phyloP scores from a whole-genome alignment of 1,284 basidiomycete species.

The Neonothopanus nambi region DNA sequence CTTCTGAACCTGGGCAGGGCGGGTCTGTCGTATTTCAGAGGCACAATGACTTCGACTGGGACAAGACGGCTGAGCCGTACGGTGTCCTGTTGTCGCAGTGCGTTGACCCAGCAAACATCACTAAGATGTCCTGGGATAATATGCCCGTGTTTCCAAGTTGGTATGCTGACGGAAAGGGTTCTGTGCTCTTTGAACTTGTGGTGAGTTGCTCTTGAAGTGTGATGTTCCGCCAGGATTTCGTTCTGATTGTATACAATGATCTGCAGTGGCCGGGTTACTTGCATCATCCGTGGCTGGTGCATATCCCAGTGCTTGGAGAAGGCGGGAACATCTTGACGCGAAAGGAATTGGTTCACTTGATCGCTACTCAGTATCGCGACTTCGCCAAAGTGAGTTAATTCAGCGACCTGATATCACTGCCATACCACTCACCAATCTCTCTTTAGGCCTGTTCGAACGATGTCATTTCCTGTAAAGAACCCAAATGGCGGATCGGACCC shows the following conservation, averaged over 20 bases:
- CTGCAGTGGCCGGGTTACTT: conserved; percentile 1
- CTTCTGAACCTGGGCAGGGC: not conserved
- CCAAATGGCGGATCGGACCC: not conserved
- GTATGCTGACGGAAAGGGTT: not conserved
- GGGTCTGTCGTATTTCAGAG: not conserved
- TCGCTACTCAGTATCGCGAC: not conserved
- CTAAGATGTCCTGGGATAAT: not conserved
- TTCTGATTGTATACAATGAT: not conserved
- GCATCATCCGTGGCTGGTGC: not conserved
- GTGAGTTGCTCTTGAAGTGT: not conserved
- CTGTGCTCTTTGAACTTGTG: conserved; percentile 5
- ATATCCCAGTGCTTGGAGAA: not conserved
- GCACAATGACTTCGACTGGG: not conserved
- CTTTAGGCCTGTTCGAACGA: not conserved
- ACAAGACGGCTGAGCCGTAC: not conserved
- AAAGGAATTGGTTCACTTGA: not conserved
- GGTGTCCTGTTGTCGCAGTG: not conserved
- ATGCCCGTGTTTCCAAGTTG: not conserved
- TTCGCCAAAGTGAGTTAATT: not conserved
- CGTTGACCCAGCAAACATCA: not conserved
- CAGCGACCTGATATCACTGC: not conserved
- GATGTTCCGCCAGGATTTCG: not conserved
- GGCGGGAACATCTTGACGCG: not conserved
- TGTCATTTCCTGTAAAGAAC: not conserved
- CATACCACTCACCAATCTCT: not conserved